Base-by-base conservation (phyloP, 1,284 basidiomycete species). In the Inonotus hispidus region DNA sequence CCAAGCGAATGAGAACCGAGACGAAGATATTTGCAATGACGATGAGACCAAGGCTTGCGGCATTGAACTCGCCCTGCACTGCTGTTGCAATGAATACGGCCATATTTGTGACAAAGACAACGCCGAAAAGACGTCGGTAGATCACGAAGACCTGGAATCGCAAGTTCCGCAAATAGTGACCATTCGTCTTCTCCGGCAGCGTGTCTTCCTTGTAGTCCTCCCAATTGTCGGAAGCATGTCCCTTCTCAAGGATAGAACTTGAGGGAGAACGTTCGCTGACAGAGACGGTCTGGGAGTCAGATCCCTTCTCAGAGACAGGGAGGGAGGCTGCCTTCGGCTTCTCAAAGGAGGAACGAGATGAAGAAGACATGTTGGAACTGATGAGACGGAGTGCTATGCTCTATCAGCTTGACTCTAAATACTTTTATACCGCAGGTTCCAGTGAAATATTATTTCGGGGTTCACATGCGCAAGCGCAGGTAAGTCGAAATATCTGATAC, bases 1-100 rank as follows among this genome's bases (percentile, higher is more conserved):
- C 73, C 53, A 75, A 72, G 7, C 74, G 68, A 65, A 74, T 72
- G 41, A 75, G 70, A 47, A 75, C 68, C 2, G 71, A 65, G 52
- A 71, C 65, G 67, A 74, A 72, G 54, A 75, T 69, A 57, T 75
- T 75, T 35, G 73, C 73, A 3, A 72, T 70, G 4, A 72, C 71
- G 10, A 72, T 71, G 47, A 67, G 71, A 8, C 71, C 73, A 3
- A 73, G 70, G 55, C 71, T 67, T 19, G 16, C 14, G n/a, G 64
- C 66, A 27, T 63, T 61, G 23, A 63, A 60, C 4, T 58, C 50
- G 10, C 66, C 63, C 46, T 63, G 55, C 25, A 59, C 54, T 23
- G 64, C 55, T 16, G 61, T 65, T 32, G 63, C 61, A 29, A 68
- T 66, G 59, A 67, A 66, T 14, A 68, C 62, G 37, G 60, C 65